Base-by-base conservation (phyloP, 2,329 filamentous ascomycete genomes). In the Exserohilum rostratum region DNA sequence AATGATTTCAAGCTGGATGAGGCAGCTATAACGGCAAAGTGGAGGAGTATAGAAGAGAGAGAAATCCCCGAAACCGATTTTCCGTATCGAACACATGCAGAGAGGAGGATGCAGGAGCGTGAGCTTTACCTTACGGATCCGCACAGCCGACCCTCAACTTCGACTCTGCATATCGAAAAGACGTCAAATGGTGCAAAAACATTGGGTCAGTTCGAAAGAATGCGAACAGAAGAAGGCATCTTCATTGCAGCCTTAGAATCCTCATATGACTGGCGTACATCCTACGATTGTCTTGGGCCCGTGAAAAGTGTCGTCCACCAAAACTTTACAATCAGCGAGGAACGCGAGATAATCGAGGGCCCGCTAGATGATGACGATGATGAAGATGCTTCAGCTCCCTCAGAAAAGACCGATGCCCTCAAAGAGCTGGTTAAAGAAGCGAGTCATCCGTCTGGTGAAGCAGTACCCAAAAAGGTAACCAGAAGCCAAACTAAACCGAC, bases 231-330 rank as follows among this genome's bases (percentile, higher is more conserved):
- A 4, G 17, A 46, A 2, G 55, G 58, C 5, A 20, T 61, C 7
- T 59, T 53, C 27, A 34, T 60, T 5, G 22, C 56, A 1, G 56
- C 58, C 7, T 37, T 38, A 1, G 58, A 61, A 10, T 31, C 30
- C 1, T 50, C 56, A 1, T 33, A 39, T 20, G 58, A 59, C 13
- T 61, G 56, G 56, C 43, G 30, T 18, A 62, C 57, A 1, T 62
- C 59, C 2, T 62, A 47, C 20, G 59, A 60, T 31, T 42, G 20
- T 9, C 30, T 59, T 1, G 53, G 49, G 10, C 20, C 10, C 3
- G 46, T 59, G 13, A 49, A 27, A 7, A 12, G 47, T n/a, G 18
- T 31, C n/a, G 13, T 51, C 12, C 31, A 35, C 1, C 13, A 35
- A 29, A 6, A 50, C 9, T 43, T 49, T 9, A 25, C 11, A 7